A percentile compares a stretch with the other conserved stretches of the same genome.
Evolutionary conservation across 1,284 basidiomycete species (phyloP).

Genomic region (Rhodotorula sp.): DNA sequence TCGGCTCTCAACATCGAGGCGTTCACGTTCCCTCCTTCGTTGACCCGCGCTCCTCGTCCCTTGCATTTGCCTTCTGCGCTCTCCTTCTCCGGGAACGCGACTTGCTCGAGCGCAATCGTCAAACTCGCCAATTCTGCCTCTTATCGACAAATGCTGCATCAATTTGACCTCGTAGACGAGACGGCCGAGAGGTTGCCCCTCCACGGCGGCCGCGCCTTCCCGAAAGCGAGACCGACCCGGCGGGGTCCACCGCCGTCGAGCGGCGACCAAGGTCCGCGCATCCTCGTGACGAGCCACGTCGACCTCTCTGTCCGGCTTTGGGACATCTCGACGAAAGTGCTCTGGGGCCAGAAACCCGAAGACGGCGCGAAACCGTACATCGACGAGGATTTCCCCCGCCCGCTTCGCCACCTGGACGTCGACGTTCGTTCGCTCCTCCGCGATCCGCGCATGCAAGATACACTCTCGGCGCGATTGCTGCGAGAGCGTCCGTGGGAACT

Average conservation of each 20-base stretch:
- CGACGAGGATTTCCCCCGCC: constrained; percentile 60
- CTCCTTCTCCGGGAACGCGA: constrained; percentile 48
- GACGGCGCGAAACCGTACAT: constrained; percentile 53
- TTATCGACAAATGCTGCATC: constrained; percentile 33
- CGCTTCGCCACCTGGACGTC: constrained; percentile 64
- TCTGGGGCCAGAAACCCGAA: constrained; percentile 23
- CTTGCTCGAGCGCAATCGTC: constrained; percentile 28
- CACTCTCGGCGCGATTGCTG: constrained; percentile 19
- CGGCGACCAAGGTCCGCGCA: constrained; percentile 60
- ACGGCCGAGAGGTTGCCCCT: constrained; percentile 48
- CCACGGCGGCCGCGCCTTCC: constrained; percentile 38
- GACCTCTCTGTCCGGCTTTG: constrained; percentile 67
- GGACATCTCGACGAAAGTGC: constrained; percentile 51
- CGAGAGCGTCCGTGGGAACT: constrained; percentile 40
- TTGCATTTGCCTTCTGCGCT: constrained; percentile 45
- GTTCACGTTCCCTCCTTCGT: constrained; percentile 53
- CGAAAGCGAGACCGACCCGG: constrained; percentile 46
- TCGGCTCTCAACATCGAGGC: constrained; percentile 50
- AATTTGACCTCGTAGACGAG: constrained; percentile 48
- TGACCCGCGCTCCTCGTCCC: constrained; percentile 8
- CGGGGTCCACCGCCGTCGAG: constrained; percentile 46
- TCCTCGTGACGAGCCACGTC: constrained; percentile 65
- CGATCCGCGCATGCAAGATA: constrained; percentile 42
- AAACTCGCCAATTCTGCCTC: constrained; percentile 18
- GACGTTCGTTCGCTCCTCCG: constrained; percentile 56